These are phyloP conservation scores for Lophiotrema nucula DNA, from an alignment of 495 filamentous ascomycete species.

Conservation along the genomic window DNA sequence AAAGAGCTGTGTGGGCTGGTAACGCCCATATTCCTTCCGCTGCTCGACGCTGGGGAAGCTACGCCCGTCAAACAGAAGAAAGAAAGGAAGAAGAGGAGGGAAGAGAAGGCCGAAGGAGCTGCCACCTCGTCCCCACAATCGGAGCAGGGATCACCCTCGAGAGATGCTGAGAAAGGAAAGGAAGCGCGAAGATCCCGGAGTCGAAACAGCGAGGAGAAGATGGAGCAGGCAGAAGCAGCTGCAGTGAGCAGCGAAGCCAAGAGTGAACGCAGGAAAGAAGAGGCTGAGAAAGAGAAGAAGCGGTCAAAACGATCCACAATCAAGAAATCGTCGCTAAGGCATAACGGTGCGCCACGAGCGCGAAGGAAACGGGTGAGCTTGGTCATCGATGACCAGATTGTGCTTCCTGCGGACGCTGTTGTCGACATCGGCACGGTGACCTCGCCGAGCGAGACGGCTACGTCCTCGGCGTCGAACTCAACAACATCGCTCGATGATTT, in stretches of 20 bases:
- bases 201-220: constrained; percentile 2
- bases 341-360: not conserved
- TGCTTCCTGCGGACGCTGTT: constrained; percentile 26
- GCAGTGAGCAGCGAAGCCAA: not conserved
- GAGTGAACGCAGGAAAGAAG: not conserved
- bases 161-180: constrained; percentile 17
- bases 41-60: constrained; percentile 16
- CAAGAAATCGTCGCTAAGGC: constrained; percentile 31
- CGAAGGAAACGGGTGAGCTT: constrained; percentile 30
- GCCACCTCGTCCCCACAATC: not conserved
- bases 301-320: constrained; percentile 16
- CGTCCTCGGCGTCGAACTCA: constrained; percentile 7
- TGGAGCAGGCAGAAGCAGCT: not conserved
- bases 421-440: not conserved
- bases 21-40: constrained; percentile 28
- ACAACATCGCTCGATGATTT: constrained; percentile 15
- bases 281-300: constrained; percentile 4
- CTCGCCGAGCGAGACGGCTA: constrained; percentile 15
- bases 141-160: constrained; percentile 9
- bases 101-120: not conserved
- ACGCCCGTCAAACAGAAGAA: constrained; percentile 21
- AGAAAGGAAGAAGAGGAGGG: constrained; percentile 1
- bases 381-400: constrained; percentile 34
- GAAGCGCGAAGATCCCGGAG: constrained; percentile 9
- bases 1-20: constrained; percentile 32